Base-by-base conservation (phyloP, 2,329 filamentous ascomycete genomes). In the Fusarium sp. region DNA sequence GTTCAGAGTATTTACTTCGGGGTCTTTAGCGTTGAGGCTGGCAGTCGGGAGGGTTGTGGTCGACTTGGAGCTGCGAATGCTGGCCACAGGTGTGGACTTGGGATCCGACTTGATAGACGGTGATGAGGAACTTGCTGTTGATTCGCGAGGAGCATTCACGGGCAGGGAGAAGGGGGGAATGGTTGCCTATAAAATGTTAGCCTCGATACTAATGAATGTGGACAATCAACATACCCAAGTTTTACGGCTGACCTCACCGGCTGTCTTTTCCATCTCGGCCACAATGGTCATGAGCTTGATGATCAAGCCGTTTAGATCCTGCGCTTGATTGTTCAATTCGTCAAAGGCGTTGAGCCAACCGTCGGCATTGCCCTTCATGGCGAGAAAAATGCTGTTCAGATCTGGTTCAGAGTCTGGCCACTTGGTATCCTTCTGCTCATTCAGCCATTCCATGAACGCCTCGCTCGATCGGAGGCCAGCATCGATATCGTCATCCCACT, bases 331-430 rank as follows among this genome's bases (percentile, higher is more conserved):
- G 79, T 94, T 92, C 67, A 98, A 86, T 63, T 92, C 92, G 62
- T 91, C 88, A 78, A 98, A 92, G 8, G 94, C 94, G 65, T 92
- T 91, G 66, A 92, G 90, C 96, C 96, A 98, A 49, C 95, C 95
- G 72, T 97, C 93, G 10, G 95, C 92, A 76, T 98, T 98, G 36
- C 94, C 94, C 78, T 93, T 92, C 95, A 98, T 98, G 40, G 95
- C 94, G 44, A 92, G 89, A 76, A 93, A 96, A 22, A 98, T 94
- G 55, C 93, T 91, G 38, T 88, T 87, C 55, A 92, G 85, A 56
- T 90, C 87, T 3, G 88, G 86, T 24, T 72, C 72, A 2, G 93
- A 89, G 56, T 92, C 90, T 60, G 87, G 83, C 64, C 89, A 90
- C 73, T 87, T 86, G 6, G 89, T 87, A 40, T 91, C 85, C 53